Conservation (phyloP, 2,329 filamentous ascomycete species). For the Hawksworthiomyces lignivorus region DNA sequence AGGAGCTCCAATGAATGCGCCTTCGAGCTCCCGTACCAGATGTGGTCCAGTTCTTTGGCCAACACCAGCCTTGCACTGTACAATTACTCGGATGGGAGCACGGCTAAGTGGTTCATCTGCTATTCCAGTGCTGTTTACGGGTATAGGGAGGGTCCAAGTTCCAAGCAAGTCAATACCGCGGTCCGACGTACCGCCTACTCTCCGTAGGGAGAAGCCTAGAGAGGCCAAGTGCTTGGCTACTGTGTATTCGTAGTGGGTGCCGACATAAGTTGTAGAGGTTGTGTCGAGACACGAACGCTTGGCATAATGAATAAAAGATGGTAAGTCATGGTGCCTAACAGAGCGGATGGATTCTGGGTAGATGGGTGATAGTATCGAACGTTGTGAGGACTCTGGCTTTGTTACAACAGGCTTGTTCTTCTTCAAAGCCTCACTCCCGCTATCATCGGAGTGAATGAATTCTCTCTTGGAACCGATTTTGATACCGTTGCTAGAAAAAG, state of each 20-base stretch:
- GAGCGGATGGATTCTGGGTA: conserved; percentile 38
- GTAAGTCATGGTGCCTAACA: conserved; percentile 53
- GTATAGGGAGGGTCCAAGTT: conserved; percentile 53
- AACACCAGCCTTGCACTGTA: conserved; percentile 63
- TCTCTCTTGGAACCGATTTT: too few species aligned
- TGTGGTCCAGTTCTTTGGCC: conserved; percentile 44
- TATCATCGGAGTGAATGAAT: too few species aligned
- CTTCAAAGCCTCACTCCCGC: too few species aligned
- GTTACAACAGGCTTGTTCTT: too few species aligned
- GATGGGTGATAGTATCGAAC: conserved; percentile 21
- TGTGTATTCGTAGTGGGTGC: conserved; percentile 72
- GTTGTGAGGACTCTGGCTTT: too few species aligned
- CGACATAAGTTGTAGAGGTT: conserved; percentile 55
- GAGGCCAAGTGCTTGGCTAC: conserved; percentile 46
- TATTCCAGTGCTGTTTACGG: conserved; percentile 12
- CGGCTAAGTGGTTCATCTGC: neutral
- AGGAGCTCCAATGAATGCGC: conserved; percentile 67
- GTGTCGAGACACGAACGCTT: conserved; percentile 45
- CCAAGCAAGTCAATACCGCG: conserved; percentile 69
- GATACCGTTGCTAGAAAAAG: too few species aligned
- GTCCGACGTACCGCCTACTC: conserved; percentile 60
- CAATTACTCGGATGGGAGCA: conserved; percentile 37
- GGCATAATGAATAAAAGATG: conserved; percentile 59
- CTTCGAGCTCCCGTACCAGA: conserved; percentile 68
- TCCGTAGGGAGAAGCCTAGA: conserved; percentile 57